These are phyloP conservation scores for Trichoderma endophyticum DNA, from an alignment of 2,329 filamentous ascomycete genomes.

Conservation along the genomic window DNA sequence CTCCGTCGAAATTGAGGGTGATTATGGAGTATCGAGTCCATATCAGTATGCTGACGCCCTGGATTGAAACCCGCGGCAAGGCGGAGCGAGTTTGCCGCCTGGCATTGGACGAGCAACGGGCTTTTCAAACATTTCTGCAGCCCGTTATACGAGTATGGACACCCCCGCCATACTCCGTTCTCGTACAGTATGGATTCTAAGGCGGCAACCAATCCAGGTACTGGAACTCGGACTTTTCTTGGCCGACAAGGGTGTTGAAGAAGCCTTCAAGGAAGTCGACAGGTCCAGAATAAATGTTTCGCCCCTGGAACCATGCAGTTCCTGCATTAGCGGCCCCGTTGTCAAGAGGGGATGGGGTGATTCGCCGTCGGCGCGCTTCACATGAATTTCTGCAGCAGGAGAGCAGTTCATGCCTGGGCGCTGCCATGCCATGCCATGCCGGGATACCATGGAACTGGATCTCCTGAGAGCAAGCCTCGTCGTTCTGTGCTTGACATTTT, in stretches of 20 bases:
- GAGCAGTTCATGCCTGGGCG: neutral
- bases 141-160: neutral
- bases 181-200: neutral
- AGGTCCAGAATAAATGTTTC: constrained; percentile 6
- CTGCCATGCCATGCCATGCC: neutral
- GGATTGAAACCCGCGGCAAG: neutral
- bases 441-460: neutral
- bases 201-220: neutral
- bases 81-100: neutral
- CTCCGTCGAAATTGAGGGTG: constrained; percentile 13
- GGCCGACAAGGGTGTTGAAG: constrained; percentile 1
- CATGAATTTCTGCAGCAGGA: neutral
- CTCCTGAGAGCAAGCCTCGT: neutral
- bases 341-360: neutral
- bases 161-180: neutral
- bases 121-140: neutral
- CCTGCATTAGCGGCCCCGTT: constrained; percentile 24
- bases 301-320: constrained; percentile 21
- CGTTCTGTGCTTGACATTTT: neutral
- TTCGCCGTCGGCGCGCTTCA: neutral
- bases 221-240: neutral
- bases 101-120: neutral
- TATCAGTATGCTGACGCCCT: constrained; percentile 1
- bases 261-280: neutral
- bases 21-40: neutral